Evolutionary conservation across 108 stramenopile species (phyloP).

Genomic region (Cafeteria roenbergensis): DNA sequence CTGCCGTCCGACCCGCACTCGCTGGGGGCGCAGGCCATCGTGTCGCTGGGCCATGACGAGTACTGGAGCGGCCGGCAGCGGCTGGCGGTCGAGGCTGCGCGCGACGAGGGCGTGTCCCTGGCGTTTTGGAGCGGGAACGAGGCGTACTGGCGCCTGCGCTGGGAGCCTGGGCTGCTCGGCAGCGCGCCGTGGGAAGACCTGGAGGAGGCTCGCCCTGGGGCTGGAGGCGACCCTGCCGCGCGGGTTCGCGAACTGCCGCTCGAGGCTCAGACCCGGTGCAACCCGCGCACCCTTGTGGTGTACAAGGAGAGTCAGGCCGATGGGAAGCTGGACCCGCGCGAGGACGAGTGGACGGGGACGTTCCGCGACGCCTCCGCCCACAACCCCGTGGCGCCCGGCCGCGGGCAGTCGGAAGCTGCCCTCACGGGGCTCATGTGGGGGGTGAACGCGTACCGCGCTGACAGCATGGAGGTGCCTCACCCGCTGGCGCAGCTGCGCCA

Average conservation of each 20-base stretch:
- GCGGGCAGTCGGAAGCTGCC: background rate
- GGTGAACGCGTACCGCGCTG: conserved; percentile 7
- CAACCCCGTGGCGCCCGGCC: background rate
- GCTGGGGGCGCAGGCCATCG: background rate
- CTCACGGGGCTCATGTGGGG: background rate
- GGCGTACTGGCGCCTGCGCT: conserved; percentile 12
- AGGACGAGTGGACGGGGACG: conserved; percentile 9
- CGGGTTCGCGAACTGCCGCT: no score
- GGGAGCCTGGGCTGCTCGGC: background rate
- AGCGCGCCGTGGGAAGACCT: no score
- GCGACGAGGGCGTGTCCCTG: background rate
- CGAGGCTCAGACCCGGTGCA: no score
- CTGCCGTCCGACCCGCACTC: background rate
- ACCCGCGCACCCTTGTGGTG: background rate
- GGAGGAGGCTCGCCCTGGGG: no score
- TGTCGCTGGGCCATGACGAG: conserved; percentile 15
- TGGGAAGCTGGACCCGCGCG: background rate
- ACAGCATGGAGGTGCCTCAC: background rate
- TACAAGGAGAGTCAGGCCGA: conserved; percentile 1
- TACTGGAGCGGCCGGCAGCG: conserved; percentile 8
- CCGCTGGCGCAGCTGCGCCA: background rate
- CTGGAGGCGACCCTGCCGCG: no score
- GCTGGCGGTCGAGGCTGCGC: background rate
- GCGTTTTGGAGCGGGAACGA: conserved; percentile 13
- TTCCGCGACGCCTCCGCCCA: background rate